Conservation (phyloP, 371 early-diverging fungal species). For the Apophysomyces variabilis region DNA sequence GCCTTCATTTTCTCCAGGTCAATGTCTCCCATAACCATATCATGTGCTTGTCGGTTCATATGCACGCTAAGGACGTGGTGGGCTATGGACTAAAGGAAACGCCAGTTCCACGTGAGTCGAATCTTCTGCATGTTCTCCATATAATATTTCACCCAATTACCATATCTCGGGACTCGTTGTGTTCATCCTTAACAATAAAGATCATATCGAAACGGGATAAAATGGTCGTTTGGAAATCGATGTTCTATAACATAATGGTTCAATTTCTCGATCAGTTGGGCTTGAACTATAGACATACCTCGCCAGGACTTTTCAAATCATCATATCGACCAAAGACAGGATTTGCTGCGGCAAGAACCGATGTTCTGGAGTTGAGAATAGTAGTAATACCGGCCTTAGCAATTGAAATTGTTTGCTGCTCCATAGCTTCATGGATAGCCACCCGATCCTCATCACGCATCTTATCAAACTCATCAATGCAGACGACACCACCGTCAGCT, state of each 20-base stretch:
- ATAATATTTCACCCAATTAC: constrained; percentile 27
- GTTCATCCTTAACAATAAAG: constrained; percentile 95
- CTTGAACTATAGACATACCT: constrained; percentile 47
- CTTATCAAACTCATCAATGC: constrained; percentile 99
- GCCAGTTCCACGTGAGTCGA: constrained; percentile 7
- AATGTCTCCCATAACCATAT: constrained; percentile 76
- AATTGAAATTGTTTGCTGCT: constrained; percentile 99
- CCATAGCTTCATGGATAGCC: constrained; percentile 99
- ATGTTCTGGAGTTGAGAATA: constrained; percentile 97
- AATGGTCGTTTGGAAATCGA: constrained; percentile 99
- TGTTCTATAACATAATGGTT: constrained; percentile 69
- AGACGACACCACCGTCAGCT: constrained; percentile 99
- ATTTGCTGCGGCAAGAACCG: constrained; percentile 99
- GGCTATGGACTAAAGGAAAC: constrained; percentile 74
- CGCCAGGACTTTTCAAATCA: constrained; percentile 96
- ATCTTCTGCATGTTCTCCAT: background rate
- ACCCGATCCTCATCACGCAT: constrained; percentile 99
- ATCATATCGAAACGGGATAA: constrained; percentile 98
- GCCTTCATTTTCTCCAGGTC: constrained; percentile 92
- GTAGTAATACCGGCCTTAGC: constrained; percentile 99
- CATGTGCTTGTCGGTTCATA: constrained; percentile 73
- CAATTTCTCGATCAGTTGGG: background rate
- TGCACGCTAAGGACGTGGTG: constrained; percentile 93
- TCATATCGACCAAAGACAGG: constrained; percentile 99
- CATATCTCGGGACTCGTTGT: constrained; percentile 83